A percentile compares a stretch with the other conserved stretches of the same genome.
Conservation (phyloP, 257 asterid species). For the Forsythia viridissima region DNA sequence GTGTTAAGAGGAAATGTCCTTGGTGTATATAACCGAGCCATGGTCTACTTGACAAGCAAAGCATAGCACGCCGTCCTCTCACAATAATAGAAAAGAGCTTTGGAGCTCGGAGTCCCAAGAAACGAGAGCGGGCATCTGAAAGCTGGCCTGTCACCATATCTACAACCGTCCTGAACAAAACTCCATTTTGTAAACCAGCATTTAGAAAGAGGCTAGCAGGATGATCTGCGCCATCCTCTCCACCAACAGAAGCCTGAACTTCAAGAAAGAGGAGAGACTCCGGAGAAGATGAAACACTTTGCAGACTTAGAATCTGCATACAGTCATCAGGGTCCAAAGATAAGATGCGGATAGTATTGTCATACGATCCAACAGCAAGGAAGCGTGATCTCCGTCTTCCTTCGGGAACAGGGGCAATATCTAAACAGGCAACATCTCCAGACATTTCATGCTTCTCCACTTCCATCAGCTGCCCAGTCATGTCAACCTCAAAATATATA, state of each 20-base stretch:
- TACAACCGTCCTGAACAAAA: conserved; percentile 91
- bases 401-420: conserved; percentile 98
- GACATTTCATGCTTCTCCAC: conserved; percentile 98
- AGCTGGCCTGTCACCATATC: conserved; percentile 99
- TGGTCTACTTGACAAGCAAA: conserved; percentile 97
- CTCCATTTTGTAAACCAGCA: conserved; percentile 95
- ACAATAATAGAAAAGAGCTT: conserved; percentile 83
- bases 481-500: conserved; percentile 91
- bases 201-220: conserved; percentile 93
- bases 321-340: conserved; percentile 96
- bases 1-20: conserved; percentile 96
- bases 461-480: conserved; percentile 98
- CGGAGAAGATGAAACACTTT: conserved; percentile 94
- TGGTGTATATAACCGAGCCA: conserved; percentile 99
- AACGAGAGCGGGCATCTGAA: conserved; percentile 97
- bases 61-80: conserved; percentile 94
- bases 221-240: conserved; percentile 99
- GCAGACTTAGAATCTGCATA: conserved; percentile 93
- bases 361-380: conserved; percentile 96
- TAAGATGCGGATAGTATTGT: conserved; percentile 90
- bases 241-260: conserved; percentile 97
- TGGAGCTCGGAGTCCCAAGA: conserved; percentile 94
- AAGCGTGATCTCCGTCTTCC: conserved; percentile 97
- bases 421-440: conserved; percentile 97
- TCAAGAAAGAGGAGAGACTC: conserved; percentile 95